Conservation (phyloP, 2,329 filamentous ascomycete genomes). For the Biscogniauxia marginata region DNA sequence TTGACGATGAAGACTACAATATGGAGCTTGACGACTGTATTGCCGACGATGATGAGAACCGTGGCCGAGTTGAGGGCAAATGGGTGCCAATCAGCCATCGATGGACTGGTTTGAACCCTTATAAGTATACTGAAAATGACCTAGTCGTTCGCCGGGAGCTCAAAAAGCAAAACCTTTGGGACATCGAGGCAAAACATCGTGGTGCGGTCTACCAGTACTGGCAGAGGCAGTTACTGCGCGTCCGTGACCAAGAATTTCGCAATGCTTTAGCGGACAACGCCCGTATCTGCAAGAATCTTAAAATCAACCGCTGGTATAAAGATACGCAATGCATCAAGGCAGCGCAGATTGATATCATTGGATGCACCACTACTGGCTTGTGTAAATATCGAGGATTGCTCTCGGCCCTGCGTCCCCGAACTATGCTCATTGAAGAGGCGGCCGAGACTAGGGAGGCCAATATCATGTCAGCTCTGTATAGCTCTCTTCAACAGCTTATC, state of each 20-base stretch:
- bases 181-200: constrained; percentile 54
- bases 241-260: constrained; percentile 47
- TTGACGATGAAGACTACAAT: constrained; percentile 53
- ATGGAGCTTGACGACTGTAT: constrained; percentile 36
- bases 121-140: constrained; percentile 20
- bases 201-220: constrained; percentile 67
- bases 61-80: constrained; percentile 43
- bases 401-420: constrained; percentile 60
- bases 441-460: constrained; percentile 71
- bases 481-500: constrained; percentile 52
- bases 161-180: constrained; percentile 55
- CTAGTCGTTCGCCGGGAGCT: constrained; percentile 35
- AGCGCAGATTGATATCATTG: constrained; percentile 51
- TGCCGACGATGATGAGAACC: constrained; percentile 35
- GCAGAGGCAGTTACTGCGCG: constrained; percentile 51
- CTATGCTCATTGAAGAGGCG: constrained; percentile 76
- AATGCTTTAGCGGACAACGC: constrained; percentile 49
- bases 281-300: constrained; percentile 49
- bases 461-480: constrained; percentile 50
- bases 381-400: constrained; percentile 76
- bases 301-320: constrained; percentile 56
- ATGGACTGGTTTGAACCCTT: constrained; percentile 36
- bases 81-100: constrained; percentile 42
- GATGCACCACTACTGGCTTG: constrained; percentile 74
- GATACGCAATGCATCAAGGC: constrained; percentile 46